Conservation (phyloP, 2,329 filamentous ascomycete genomes). For the Tolypocladium nubicola region DNA sequence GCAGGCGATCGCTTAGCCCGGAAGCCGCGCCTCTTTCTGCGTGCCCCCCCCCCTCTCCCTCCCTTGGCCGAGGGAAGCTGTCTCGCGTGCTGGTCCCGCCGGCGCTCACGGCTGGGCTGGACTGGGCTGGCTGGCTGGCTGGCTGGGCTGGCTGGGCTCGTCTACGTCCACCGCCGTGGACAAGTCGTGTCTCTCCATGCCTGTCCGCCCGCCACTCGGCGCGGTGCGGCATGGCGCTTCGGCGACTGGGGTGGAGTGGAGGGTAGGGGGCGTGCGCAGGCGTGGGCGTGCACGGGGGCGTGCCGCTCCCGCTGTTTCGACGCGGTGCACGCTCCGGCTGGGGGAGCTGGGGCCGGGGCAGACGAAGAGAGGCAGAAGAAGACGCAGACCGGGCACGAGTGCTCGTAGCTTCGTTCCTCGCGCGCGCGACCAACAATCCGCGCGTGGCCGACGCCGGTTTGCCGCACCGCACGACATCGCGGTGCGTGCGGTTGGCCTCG, state of each 20-base stretch:
- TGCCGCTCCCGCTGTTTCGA: background rate
- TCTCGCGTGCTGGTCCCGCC: background rate
- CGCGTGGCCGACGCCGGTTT: background rate
- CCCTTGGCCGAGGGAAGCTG: background rate
- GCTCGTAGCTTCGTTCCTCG: background rate
- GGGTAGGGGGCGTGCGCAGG: background rate
- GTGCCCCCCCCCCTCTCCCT: background rate
- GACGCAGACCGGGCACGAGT: too few species aligned
- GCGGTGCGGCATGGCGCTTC: constrained; percentile 8
- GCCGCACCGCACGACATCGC: background rate
- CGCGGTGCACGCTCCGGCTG: background rate
- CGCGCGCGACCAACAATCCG: background rate
- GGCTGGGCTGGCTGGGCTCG: background rate
- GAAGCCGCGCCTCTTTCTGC: constrained; percentile 7
- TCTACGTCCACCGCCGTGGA: background rate
- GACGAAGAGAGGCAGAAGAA: background rate
- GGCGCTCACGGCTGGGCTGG: background rate
- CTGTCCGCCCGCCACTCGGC: background rate
- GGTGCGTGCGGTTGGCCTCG: too few species aligned
- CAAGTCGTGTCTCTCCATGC: background rate
- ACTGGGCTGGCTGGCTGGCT: background rate
- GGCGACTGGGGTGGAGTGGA: constrained; percentile 1
- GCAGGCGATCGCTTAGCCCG: constrained; percentile 9
- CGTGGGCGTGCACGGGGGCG: background rate
- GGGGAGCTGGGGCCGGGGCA: background rate